Conservation (phyloP, 129 eudicot genomes). For the Arctium minus region DNA sequence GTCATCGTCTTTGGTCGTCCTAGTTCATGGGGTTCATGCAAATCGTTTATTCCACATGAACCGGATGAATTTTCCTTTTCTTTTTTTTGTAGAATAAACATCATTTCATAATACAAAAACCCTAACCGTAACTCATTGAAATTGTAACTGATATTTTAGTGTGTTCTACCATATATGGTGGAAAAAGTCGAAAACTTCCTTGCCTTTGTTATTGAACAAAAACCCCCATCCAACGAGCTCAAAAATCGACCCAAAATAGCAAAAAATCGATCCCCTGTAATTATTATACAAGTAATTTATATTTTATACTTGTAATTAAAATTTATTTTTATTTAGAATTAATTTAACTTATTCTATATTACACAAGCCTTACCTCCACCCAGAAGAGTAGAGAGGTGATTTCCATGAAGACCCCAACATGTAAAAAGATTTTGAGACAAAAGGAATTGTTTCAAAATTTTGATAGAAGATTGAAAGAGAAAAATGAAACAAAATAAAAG, state of each 20-base stretch:
- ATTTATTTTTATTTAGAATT: no score
- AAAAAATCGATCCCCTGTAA: neutral
- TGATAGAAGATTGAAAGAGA: neutral
- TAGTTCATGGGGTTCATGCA: neutral
- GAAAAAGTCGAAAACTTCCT: no score
- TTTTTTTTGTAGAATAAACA: neutral
- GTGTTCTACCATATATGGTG: no score
- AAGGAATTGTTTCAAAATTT: neutral
- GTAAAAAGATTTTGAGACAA: neutral
- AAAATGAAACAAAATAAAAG: neutral
- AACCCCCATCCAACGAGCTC: neutral
- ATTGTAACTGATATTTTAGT: neutral
- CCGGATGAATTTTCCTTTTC: neutral
- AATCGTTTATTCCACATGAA: neutral
- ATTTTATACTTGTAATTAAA: neutral
- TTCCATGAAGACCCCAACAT: neutral
- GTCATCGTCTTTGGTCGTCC: neutral
- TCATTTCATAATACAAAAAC: neutral
- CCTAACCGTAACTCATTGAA: neutral
- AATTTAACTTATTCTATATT: no score
- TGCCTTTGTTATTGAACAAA: no score
- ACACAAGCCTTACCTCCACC: neutral
- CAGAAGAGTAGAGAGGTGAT: neutral
- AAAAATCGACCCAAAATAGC: neutral
- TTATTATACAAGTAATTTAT: no score